phyloP scores from a whole-genome alignment of 2,329 filamentous ascomycete species.

The Fusarium sublunatum region DNA sequence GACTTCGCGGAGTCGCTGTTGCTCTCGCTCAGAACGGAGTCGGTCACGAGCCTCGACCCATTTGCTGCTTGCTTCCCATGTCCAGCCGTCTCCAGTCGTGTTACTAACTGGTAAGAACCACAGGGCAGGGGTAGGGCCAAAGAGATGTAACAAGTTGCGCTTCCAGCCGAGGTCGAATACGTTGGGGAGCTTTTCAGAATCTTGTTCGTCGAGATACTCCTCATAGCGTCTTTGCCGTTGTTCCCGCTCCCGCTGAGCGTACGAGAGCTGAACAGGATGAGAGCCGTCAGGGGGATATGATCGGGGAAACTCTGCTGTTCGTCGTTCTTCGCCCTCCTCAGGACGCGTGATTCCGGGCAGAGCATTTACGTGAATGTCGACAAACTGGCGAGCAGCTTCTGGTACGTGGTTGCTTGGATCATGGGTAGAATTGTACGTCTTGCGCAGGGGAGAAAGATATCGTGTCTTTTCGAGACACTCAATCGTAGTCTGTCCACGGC shows the following conservation, averaged over 20 bases:
- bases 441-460: conserved; percentile 84
- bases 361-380: conserved; percentile 84
- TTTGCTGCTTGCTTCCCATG: conserved; percentile 84
- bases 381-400: conserved; percentile 75
- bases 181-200: conserved; percentile 87
- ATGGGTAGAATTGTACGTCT: conserved; percentile 72
- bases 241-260: conserved; percentile 66
- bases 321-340: conserved; percentile 79
- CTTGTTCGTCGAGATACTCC: conserved; percentile 88
- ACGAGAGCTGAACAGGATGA: conserved; percentile 60
- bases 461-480: conserved; percentile 96
- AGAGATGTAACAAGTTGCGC: conserved; percentile 82
- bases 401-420: conserved; percentile 62
- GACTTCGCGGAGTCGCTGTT: conserved; percentile 71
- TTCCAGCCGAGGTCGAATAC: conserved; percentile 92
- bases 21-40: conserved; percentile 67
- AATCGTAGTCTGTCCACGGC: conserved; percentile 88
- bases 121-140: conserved; percentile 76
- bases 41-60: conserved; percentile 80
- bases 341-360: conserved; percentile 82
- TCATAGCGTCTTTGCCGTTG: conserved; percentile 68
- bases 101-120: conserved; percentile 87
- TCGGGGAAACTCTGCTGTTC: conserved; percentile 43
- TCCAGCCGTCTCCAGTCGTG: conserved; percentile 92
- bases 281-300: conserved; percentile 48